These are phyloP conservation scores for Zangia roseola DNA, from an alignment of 768 basidiomycete species.

Conservation along the genomic window DNA sequence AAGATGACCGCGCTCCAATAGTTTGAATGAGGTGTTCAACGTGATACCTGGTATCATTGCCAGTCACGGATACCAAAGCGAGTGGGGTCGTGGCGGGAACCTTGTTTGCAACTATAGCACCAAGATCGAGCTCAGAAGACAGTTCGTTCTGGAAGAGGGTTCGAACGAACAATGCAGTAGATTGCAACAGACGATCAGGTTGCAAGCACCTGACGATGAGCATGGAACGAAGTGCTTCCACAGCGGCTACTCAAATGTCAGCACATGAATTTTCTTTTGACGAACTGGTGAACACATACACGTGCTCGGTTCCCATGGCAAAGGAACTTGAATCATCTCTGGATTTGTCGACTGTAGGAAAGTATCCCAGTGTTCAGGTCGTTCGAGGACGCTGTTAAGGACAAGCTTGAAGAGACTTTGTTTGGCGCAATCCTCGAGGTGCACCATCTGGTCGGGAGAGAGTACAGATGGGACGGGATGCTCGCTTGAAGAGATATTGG, in stretches of 20 bases:
- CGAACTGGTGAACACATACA: constrained; percentile 49
- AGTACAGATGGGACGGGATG: constrained; percentile 47
- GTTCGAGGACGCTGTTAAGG: constrained; percentile 54
- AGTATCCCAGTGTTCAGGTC: constrained; percentile 64
- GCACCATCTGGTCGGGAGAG: constrained; percentile 63
- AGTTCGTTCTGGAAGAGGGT: constrained; percentile 80
- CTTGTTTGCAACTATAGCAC: constrained; percentile 75
- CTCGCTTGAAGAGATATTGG: constrained; percentile 34
- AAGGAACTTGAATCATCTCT: constrained; percentile 68
- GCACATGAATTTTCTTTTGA: constrained; percentile 1
- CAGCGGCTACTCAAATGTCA: constrained; percentile 49
- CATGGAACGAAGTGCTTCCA: constrained; percentile 72
- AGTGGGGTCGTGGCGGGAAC: constrained; percentile 79
- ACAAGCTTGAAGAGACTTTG: constrained; percentile 79
- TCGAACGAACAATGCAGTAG: constrained; percentile 72
- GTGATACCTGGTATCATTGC: constrained; percentile 97
- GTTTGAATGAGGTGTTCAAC: constrained; percentile 86
- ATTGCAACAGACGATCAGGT: constrained; percentile 87
- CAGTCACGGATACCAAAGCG: constrained; percentile 89
- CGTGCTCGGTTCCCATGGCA: constrained; percentile 74
- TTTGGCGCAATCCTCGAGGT: constrained; percentile 69
- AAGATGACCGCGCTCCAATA: constrained; percentile 72
- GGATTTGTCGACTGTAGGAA: constrained; percentile 70
- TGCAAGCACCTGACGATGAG: constrained; percentile 88
- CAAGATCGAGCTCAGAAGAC: constrained; percentile 76